These are phyloP conservation scores for Schwanniomyces pseudopolymorphus DNA, from an alignment of 805 yeast species.

Conservation along the genomic window DNA sequence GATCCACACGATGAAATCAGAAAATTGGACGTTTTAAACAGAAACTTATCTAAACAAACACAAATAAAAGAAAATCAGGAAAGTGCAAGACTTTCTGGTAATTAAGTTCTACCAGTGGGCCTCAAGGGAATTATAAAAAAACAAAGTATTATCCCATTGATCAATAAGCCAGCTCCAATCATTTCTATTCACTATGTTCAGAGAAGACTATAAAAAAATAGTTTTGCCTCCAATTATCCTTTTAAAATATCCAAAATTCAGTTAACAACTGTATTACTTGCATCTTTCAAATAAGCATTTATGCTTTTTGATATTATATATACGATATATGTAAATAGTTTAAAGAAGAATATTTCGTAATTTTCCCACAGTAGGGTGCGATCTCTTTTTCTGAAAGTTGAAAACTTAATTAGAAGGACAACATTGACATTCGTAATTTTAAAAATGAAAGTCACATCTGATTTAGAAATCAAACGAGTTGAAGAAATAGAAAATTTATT, in stretches of 20 bases:
- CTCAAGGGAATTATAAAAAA: too few relatives aligned
- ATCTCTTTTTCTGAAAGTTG: too few relatives aligned
- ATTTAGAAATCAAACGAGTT: slow-evolving; percentile 51
- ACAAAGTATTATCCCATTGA: too few relatives aligned
- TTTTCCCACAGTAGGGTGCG: neutral
- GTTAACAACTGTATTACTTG: neutral
- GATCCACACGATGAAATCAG: slow-evolving; percentile 78
- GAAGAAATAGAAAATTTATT: slow-evolving; percentile 57
- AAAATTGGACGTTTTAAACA: slow-evolving; percentile 63
- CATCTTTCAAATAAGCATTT: neutral
- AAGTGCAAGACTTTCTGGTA: slow-evolving; percentile 14
- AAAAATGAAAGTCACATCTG: slow-evolving; percentile 17
- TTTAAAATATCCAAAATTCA: neutral
- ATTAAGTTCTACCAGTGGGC: neutral
- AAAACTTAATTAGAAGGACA: neutral
- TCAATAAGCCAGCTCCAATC: too few relatives aligned
- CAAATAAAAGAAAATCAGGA: slow-evolving; percentile 32
- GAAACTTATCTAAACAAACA: slow-evolving; percentile 38
- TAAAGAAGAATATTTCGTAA: neutral
- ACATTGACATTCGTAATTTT: neutral
- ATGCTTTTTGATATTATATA: neutral
- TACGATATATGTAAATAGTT: neutral
- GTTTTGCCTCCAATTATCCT: neutral
- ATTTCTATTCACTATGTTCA: too few relatives aligned
- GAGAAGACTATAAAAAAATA: too few relatives aligned